Evolutionary conservation across 768 basidiomycete genomes (phyloP), one percentile per base, ranked within the genome.

Genomic region (Boletus subcaerulescens): DNA sequence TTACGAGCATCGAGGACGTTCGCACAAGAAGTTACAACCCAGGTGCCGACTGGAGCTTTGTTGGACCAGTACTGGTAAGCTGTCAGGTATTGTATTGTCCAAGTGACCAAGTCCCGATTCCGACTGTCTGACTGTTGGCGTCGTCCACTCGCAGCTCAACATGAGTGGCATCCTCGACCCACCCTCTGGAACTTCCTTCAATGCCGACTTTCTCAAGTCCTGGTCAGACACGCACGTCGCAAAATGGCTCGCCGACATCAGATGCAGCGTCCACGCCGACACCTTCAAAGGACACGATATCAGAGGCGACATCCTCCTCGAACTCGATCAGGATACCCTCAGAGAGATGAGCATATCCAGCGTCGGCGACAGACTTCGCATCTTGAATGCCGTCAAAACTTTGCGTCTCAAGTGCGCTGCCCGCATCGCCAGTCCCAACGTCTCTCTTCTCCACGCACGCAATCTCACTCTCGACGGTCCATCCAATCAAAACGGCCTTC

Each of bases 361-460:
- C 71, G 87, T 99, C 40, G 97, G 97, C 12, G 97, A 99, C 71
- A 77, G 95, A 46, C 83, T 98, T 9, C 81, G 92, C 65, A 89
- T 99, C 47, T 65, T 93, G 18, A 88, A 84, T 53, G 96, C 86
- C 1, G 89, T 99, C 56, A 94, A 93, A 67, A 67, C 74, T 6
- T 77, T 98, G 15, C 77, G 95, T 33, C 80, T 82, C 59, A 79
- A 78, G 58, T 85, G 83, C 45, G 67, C 74, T 4, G 53, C 68
- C 3, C 65, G 55, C 54, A 52, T 35, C 36, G 41, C 43, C 39
- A 48, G 9, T 35, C 26, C 35, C 29, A 29, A 29, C 29, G 29
- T 29, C 40, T 40, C 40, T 26, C 5, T 17, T 11, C 15, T 4
- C 38, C 24, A 22, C 14, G 7, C 14, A 3, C 31, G 11, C 40